A percentile compares a stretch with the other conserved stretches of the same genome.
Evolutionary conservation across 371 early-diverging fungal genomes (phyloP).

Genomic region (Saksenaea oblongispora): DNA sequence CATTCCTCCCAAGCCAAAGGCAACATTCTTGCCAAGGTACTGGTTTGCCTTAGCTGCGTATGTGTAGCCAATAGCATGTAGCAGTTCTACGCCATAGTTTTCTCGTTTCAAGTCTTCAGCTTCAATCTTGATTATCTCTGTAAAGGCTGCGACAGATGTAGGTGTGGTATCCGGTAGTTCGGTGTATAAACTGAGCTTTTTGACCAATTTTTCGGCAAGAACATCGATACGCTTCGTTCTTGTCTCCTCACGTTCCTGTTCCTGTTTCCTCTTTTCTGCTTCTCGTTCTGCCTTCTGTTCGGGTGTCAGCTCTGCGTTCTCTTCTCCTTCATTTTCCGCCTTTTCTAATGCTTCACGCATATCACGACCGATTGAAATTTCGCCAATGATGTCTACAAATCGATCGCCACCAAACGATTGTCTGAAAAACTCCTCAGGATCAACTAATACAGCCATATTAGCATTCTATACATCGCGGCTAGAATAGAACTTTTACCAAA

Average conservation of each 20-base stretch:
- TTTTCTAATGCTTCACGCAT: constrained; percentile 80
- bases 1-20: constrained; percentile 74
- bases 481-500: constrained; percentile 51
- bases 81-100: constrained; percentile 88
- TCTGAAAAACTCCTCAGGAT: constrained; percentile 92
- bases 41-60: constrained; percentile 87
- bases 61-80: constrained; percentile 91
- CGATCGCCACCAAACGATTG: constrained; percentile 95
- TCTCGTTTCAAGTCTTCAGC: constrained; percentile 88
- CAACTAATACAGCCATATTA: constrained; percentile 44
- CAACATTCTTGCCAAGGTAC: constrained; percentile 69
- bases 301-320: constrained; percentile 39
- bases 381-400: constrained; percentile 94
- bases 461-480: background rate
- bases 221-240: constrained; percentile 73
- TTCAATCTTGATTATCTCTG: constrained; percentile 69
- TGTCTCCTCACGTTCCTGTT: constrained; percentile 48
- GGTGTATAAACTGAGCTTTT: constrained; percentile 79
- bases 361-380: constrained; percentile 92
- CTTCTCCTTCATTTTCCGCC: constrained; percentile 43
- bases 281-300: constrained; percentile 69
- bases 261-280: constrained; percentile 38
- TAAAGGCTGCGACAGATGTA: constrained; percentile 61
- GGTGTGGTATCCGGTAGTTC: constrained; percentile 59
- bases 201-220: constrained; percentile 68